These are phyloP conservation scores for Orbilia oligospora DNA, from an alignment of 2,329 filamentous ascomycete species.

Conservation along the genomic window DNA sequence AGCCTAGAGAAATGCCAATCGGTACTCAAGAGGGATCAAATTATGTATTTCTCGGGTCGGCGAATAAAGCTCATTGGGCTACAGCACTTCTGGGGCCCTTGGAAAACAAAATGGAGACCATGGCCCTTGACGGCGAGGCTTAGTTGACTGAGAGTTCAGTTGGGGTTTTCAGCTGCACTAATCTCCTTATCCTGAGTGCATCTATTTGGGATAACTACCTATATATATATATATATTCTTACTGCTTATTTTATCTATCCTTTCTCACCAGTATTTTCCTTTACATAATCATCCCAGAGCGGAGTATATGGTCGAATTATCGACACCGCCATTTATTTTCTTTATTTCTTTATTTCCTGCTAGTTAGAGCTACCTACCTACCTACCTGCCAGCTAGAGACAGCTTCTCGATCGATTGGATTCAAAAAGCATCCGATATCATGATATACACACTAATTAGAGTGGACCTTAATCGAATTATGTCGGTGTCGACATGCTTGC, in stretches of 20 bases:
- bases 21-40: constrained; percentile 35
- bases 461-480: not conserved
- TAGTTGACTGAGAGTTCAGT: constrained; percentile 1
- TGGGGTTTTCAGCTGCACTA: not conserved
- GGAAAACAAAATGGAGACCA: constrained; percentile 47
- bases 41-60: constrained; percentile 54
- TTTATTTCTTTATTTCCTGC: not conserved
- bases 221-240: too few relatives aligned
- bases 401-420: constrained; percentile 8
- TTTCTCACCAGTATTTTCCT: not conserved
- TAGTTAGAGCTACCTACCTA: not conserved
- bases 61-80: constrained; percentile 59
- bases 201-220: constrained; percentile 1
- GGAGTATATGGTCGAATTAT: constrained; percentile 3
- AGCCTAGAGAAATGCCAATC: constrained; percentile 53
- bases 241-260: not conserved
- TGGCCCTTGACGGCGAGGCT: constrained; percentile 30
- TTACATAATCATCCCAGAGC: not conserved
- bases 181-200: not conserved
- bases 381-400: not conserved
- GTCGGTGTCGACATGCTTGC: not conserved
- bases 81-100: constrained; percentile 44
- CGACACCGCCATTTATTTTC: constrained; percentile 3
- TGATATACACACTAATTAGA: not conserved
- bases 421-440: constrained; percentile 15